Base-by-base conservation (phyloP, 2,329 filamentous ascomycete species). In the Magnaporthiopsis incrustans region DNA sequence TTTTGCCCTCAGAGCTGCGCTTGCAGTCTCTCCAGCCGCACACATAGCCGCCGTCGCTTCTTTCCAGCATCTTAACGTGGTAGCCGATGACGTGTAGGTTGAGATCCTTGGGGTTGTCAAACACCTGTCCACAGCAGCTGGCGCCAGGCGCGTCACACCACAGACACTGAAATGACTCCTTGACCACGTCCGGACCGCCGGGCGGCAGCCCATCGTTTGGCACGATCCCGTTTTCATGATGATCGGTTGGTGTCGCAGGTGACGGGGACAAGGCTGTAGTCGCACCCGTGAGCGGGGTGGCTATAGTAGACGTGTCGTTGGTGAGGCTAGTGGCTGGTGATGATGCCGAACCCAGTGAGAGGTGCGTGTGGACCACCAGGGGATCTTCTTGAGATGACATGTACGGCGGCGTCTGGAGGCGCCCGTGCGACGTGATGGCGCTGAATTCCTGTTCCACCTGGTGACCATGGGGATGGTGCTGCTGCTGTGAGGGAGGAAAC, bases 21-120 rank as follows among this genome's bases (percentile, higher is more conserved):
- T 75, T 76, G 71, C 86, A 89, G 57, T 77, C 79, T 18, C 78
- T 73, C 86, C 86, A 89, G 57, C 74, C 75, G 69, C 84, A 87
- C n/a, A 74, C 71, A 65, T 82, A 85, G 2, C 82, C 82, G 18
- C 74, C 72, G 3, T 72, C 70, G 4, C 74, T 73, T 66, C 82
- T 82, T 58, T 75, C 75, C 59, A 83, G 70, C 10, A 71, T 66
- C 64, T 77, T 78, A 35, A 84, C 75, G 70, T 88, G 85, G 2
- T 73, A 72, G 14, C 77, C 70, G 27, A 81, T 81, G 65, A 84
- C 79, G 70, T 88, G 85, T 26, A 77, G 73, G 68, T 87, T 85
- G 44, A 88, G 76, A 5, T 79, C 77, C 60, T 81, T 77, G 22
- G 82, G 76, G 32, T 77, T 74, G 1, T 71, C 69, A 66, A 82